Conservation (phyloP, 495 filamentous ascomycete genomes). For the Neurospora hispaniola region DNA sequence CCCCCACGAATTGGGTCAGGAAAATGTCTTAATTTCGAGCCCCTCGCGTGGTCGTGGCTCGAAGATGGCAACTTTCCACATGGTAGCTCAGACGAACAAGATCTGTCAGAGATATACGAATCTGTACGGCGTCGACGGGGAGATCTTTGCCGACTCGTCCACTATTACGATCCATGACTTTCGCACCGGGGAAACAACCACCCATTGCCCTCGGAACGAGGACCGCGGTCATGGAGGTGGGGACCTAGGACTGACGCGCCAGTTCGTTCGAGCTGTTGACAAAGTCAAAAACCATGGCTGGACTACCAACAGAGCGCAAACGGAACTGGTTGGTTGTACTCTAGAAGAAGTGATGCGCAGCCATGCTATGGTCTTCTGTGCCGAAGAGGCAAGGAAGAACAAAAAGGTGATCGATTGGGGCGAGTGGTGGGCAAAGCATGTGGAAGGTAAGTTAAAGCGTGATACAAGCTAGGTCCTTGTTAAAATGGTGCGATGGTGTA, state of each 20-base stretch:
- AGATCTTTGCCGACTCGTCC: conserved; percentile 68
- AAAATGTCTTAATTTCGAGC: not conserved
- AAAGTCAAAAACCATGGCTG: conserved; percentile 62
- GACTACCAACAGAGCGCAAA: conserved; percentile 64
- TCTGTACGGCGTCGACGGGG: conserved; percentile 76
- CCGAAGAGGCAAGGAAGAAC: conserved; percentile 69
- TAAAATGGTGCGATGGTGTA: not conserved
- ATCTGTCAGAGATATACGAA: conserved; percentile 75
- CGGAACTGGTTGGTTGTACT: conserved; percentile 62
- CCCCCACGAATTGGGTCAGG: not conserved
- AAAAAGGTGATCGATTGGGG: conserved; percentile 65
- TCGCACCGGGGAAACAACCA: conserved; percentile 39
- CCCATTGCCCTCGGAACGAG: conserved; percentile 42
- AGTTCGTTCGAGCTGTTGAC: conserved; percentile 73
- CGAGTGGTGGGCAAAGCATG: conserved; percentile 63
- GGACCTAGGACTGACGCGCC: conserved; percentile 67
- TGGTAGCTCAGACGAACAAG: conserved; percentile 81
- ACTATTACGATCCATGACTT: conserved; percentile 58
- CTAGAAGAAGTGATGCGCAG: conserved; percentile 77
- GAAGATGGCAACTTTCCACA: conserved; percentile 85
- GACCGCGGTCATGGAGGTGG: conserved; percentile 72
- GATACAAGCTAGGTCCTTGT: not conserved
- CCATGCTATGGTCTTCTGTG: conserved; percentile 90
- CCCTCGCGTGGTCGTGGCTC: conserved; percentile 41
- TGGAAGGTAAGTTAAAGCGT: conserved; percentile 19